Conservation (phyloP, 805 yeast genomes). For the Metschnikowia hibisci region DNA sequence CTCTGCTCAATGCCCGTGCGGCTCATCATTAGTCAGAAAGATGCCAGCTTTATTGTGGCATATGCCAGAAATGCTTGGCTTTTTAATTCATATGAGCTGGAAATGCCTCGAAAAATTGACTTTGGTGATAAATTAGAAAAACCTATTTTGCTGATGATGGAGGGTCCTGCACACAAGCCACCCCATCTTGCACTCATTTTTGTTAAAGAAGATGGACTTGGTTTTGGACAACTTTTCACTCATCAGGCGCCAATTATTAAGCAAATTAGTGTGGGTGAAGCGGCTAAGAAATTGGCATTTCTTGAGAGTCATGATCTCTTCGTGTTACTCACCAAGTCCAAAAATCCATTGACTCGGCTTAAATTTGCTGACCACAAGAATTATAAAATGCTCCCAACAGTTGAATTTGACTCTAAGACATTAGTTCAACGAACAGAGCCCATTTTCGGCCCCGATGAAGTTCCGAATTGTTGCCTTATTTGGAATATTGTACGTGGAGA, state of each 20-base stretch:
- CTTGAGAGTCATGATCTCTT: constrained; percentile 28
- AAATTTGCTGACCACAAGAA: constrained; percentile 33
- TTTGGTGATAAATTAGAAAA: constrained; percentile 37
- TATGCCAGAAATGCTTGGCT: constrained; percentile 31
- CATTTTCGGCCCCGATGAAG: constrained; percentile 26
- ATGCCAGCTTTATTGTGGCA: constrained; percentile 22
- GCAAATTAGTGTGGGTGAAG: constrained; percentile 31
- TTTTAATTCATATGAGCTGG: constrained; percentile 25
- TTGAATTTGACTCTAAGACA: constrained; percentile 18
- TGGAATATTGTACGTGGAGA: constrained; percentile 35
- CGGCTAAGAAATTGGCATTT: constrained; percentile 30
- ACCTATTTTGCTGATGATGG: constrained; percentile 18
- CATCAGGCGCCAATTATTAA: constrained; percentile 23
- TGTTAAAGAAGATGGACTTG: constrained; percentile 37
- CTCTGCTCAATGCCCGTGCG: constrained; percentile 27
- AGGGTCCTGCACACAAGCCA: constrained; percentile 11
- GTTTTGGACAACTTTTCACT: constrained; percentile 24
- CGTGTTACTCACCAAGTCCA: constrained; percentile 30
- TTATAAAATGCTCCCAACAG: constrained; percentile 21
- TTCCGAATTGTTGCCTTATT: constrained; percentile 29
- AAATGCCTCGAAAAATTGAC: constrained; percentile 27
- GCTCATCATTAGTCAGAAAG: constrained; percentile 15
- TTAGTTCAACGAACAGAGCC: constrained; percentile 8
- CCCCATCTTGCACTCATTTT: constrained; percentile 17
- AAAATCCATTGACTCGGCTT: constrained; percentile 23